Percentiles rank a stretch among this genome's conserved stretches.
These are phyloP conservation scores for Mycena leptocephala DNA, from an alignment of 768 basidiomycete species.

Conservation along the genomic window DNA sequence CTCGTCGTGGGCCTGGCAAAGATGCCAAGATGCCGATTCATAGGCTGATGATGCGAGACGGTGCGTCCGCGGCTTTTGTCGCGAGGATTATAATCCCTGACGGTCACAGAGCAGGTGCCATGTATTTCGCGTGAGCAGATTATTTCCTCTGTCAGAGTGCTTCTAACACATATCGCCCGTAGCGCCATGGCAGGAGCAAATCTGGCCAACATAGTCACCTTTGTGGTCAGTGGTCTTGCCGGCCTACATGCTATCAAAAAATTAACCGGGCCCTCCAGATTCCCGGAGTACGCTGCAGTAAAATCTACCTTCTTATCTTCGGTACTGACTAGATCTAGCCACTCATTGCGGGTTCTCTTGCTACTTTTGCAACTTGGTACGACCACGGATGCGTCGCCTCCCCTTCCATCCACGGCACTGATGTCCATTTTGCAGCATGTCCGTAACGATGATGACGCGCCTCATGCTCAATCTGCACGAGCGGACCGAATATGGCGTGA, in stretches of 20 bases:
- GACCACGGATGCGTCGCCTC: too few relatives aligned
- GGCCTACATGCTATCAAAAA: background rate
- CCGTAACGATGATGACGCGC: conserved; percentile 53
- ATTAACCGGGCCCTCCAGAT: background rate
- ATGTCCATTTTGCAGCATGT: conserved; percentile 15
- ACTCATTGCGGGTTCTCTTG: conserved; percentile 17
- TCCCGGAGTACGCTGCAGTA: background rate
- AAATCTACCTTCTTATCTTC: background rate
- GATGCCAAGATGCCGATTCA: conserved; percentile 16
- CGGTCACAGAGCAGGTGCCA: conserved; percentile 3
- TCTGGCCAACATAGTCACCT: conserved; percentile 8
- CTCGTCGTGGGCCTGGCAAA: background rate
- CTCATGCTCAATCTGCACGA: conserved; percentile 56
- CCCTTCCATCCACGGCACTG: too few relatives aligned
- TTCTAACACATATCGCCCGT: background rate
- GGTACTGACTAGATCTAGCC: background rate
- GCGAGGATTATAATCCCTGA: too few relatives aligned
- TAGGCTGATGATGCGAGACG: conserved; percentile 18
- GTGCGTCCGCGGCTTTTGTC: background rate
- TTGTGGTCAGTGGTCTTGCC: background rate
- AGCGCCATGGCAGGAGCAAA: conserved; percentile 19
- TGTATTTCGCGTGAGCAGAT: conserved; percentile 29
- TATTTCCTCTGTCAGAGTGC: too few relatives aligned
- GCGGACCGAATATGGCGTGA: background rate
- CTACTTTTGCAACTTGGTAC: conserved; percentile 20